Conservation (phyloP, 2,329 filamentous ascomycete genomes). For the Thelonectria olida region DNA sequence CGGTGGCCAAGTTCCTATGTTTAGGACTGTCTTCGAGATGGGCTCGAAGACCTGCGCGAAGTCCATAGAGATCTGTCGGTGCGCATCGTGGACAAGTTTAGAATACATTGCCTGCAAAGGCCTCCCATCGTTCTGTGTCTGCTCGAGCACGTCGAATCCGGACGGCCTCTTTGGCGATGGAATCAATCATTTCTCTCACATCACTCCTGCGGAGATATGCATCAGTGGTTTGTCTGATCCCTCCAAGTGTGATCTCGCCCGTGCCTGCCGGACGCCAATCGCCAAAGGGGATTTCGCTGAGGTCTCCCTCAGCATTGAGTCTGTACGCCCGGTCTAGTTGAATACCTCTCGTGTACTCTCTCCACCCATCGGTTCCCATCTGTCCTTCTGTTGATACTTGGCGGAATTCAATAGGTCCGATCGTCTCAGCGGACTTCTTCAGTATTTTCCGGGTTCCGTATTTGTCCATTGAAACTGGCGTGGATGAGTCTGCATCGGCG, state of each 20-base stretch:
- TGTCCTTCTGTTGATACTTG: too few species aligned
- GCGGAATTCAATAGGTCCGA: too few species aligned
- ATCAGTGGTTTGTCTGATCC: neutral
- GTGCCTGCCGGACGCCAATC: constrained; percentile 9
- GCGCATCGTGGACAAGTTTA: neutral
- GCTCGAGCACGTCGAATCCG: neutral
- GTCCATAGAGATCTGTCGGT: neutral
- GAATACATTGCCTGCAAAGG: neutral
- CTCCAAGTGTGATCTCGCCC: neutral
- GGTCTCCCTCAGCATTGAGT: constrained; percentile 2
- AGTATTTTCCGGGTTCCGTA: neutral
- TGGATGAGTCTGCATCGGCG: too few species aligned
- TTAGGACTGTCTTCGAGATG: neutral
- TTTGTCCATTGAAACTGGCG: neutral
- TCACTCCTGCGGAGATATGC: neutral
- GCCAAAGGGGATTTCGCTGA: neutral
- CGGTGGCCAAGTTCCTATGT: neutral
- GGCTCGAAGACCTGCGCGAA: neutral
- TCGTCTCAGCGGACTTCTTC: too few species aligned
- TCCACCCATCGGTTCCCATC: constrained; percentile 3
- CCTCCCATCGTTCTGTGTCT: neutral
- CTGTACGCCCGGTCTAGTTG: neutral
- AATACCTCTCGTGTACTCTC: neutral
- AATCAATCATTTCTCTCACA: neutral
- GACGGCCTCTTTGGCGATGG: neutral